Base-by-base conservation (phyloP, 2,329 filamentous ascomycete genomes). In the Pseudocercospora ulei region DNA sequence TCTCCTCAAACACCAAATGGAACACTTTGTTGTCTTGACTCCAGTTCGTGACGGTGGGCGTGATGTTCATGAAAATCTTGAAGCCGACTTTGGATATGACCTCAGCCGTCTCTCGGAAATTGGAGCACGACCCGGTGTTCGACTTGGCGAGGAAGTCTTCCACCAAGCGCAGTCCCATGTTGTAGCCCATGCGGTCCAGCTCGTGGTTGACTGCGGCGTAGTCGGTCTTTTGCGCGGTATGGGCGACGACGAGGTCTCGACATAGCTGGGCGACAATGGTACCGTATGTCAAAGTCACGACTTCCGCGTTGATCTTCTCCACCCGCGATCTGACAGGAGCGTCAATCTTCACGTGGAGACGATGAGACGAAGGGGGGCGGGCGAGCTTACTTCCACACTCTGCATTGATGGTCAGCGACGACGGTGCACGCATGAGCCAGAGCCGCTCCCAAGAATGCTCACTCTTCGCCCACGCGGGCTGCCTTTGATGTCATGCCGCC, bases 171-270 rank as follows among this genome's bases (percentile, higher is more conserved):
- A 96, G 71, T 17, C 90, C 90, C 49, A 98, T 98, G 57, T 96
- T 96, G 67, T 96, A 95, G 39, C 90, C 90, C 90, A 98, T 98
- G 66, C 88, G 92, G 60, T 98, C 90, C 28, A 98, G 73, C 62
- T 98, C 90, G 62, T 88, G 86, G 67, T 98, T 98, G 60, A 98
- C 88, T 62, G 96, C 86, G 35, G 76, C 70, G 60, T 98, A 98
- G 65, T 96, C 85, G 55, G 76, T 79, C 54, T 95, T 86, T n/a
- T 39, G 41, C 12, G 51, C 43, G 31, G 54, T 57, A 34, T 51
- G 49, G 22, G 56, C 51, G 14, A 57, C 43, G 12, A 46, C 50
- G 61, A 88, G 94, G 68, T 98, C 90, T 63, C 88, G 88, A 69
- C 88, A 96, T 50, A 98, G 71, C 62, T 96, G 88, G 41, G 86